Base-by-base conservation (phyloP, 306 rosid species). In the Quercus berberidifolia region DNA sequence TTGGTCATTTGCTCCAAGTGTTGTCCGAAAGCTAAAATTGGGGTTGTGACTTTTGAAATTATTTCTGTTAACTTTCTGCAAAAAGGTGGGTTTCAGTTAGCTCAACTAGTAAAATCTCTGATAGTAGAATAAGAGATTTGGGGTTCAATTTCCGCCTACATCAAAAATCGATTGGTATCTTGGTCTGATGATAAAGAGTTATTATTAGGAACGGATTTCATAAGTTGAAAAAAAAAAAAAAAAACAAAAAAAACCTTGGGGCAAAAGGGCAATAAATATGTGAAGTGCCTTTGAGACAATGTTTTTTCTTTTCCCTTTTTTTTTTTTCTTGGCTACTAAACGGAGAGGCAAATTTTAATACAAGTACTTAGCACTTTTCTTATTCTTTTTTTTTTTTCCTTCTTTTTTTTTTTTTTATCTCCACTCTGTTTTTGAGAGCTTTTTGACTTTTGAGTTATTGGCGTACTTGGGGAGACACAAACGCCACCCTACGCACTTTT, bases 71-170 rank as follows among this genome's bases (percentile, higher is more conserved):
- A 41, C 3, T 41, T 8, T 1, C 17, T 12, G 5, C 4, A 49
- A 49, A 13, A 49, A 13, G 0, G 1, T 41, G 1, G 0, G 0
- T 41, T 2, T 2, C 11, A 8, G 0, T 41, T 41, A 8, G 0
- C 11, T 0, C 0, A 8, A 8, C 2, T 2, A 0, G 1, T 41
- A 8, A 41, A 41, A 0, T 41, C 0, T 38, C 0, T 41, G 0
- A 41, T 41, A 2, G 0, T 41, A 2, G 1, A 41, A 41, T 41
- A 41, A 41, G 3, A 41, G 0, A 41, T 41, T 0, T 41, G 0
- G 0, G 0, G 0, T 7, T 41, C 0, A 41, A 41, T 41, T 8
- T 0, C 0, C 0, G 0, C 3, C 0, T 8, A 41, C 3, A 41
- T 0, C 0, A 41, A 41, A 41, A 41, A 41, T 0, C 0, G 0